Conservation (phyloP, 2,329 filamentous ascomycete species). For the Dothideomycetes sp. region DNA sequence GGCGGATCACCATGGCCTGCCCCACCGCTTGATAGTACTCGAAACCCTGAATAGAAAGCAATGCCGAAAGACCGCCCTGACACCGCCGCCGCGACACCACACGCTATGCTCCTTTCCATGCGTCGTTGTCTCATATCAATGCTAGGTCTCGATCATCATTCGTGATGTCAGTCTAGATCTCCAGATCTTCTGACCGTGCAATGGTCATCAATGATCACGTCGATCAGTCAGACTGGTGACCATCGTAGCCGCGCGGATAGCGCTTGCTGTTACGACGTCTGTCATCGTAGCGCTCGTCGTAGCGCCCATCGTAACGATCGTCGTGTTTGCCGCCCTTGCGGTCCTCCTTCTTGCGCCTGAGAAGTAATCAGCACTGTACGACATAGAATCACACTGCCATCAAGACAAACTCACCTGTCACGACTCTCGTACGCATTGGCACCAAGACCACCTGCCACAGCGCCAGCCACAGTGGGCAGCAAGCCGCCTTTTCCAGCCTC, state of each 20-base stretch:
- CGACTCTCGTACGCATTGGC: constrained; percentile 20
- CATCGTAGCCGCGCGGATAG: background rate
- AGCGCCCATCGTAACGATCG: background rate
- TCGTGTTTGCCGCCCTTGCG: background rate
- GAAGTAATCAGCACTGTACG: no score
- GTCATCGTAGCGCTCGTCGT: background rate
- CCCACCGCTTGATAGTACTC: no score
- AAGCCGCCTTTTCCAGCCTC: constrained; percentile 16
- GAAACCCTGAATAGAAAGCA: no score
- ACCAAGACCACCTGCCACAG: constrained; percentile 16
- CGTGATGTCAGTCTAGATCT: no score
- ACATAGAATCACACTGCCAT: no score
- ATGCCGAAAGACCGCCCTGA: no score
- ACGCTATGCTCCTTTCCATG: no score
- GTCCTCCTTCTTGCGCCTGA: constrained; percentile 2
- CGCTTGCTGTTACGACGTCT: background rate
- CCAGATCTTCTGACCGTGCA: no score
- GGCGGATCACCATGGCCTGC: no score
- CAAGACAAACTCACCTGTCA: constrained; percentile 13
- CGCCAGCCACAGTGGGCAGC: constrained; percentile 15
- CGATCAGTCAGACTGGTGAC: background rate
- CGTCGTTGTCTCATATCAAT: no score
- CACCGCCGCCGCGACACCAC: no score
- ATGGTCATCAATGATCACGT: background rate
- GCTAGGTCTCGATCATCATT: no score